phyloP scores from a whole-genome alignment of 2,329 filamentous ascomycete species.

The Diplodia seriata region DNA sequence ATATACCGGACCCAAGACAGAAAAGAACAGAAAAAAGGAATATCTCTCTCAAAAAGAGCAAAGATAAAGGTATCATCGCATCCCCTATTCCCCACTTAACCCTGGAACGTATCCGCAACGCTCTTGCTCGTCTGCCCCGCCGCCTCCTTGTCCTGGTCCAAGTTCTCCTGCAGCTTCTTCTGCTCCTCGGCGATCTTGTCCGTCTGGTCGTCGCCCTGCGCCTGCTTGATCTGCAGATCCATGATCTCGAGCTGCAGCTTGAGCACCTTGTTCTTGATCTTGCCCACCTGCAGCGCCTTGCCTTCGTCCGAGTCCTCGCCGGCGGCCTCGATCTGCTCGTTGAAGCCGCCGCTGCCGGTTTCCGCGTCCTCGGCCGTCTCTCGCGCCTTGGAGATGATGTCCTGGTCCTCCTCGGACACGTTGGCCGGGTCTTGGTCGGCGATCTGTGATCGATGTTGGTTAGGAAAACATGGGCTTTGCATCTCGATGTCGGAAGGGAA shows the following conservation, averaged over 20 bases:
- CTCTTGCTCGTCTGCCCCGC: conserved; percentile 55
- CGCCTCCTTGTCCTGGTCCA: conserved; percentile 56
- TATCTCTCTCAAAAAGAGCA: too few relatives aligned
- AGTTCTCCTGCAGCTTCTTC: conserved; percentile 62
- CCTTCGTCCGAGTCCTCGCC: conserved; percentile 45
- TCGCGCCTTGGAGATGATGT: conserved; percentile 61
- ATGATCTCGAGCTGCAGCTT: conserved; percentile 63
- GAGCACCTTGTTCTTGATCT: conserved; percentile 68
- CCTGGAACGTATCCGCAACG: conserved; percentile 8
- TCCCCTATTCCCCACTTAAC: background rate
- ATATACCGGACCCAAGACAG: too few relatives aligned
- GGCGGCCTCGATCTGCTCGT: conserved; percentile 60
- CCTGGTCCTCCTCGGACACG: conserved; percentile 57
- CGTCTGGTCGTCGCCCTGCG: conserved; percentile 58
- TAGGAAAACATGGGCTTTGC: background rate
- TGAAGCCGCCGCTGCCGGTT: conserved; percentile 55
- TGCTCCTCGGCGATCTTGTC: conserved; percentile 56
- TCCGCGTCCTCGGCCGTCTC: conserved; percentile 63
- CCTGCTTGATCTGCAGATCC: conserved; percentile 59
- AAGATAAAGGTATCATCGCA: background rate
- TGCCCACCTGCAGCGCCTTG: conserved; percentile 60
- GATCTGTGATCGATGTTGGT: conserved; percentile 42
- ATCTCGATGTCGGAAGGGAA: background rate
- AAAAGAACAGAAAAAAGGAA: too few relatives aligned
- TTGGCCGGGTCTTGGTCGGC: conserved; percentile 55